These are phyloP conservation scores for Epichloe aotearoae DNA, from an alignment of 2,329 filamentous ascomycete species.

Conservation along the genomic window DNA sequence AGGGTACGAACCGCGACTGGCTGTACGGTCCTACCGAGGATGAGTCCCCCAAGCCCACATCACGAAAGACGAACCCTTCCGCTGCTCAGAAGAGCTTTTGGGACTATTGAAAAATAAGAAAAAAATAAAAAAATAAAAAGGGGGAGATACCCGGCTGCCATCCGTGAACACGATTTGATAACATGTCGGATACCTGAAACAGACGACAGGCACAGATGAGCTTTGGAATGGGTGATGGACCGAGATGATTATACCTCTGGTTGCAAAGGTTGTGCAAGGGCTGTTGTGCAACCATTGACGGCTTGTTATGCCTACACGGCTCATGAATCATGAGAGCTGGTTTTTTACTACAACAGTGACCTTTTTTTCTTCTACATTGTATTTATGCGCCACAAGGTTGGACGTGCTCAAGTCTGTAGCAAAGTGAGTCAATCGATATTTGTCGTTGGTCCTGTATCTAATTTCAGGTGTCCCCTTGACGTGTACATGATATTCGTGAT, in stretches of 20 bases:
- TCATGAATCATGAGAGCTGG: constrained; percentile 20
- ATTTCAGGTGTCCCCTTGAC: neutral
- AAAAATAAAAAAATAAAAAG: too few species aligned
- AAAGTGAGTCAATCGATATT: neutral
- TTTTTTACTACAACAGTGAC: constrained; percentile 6
- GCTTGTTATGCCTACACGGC: constrained; percentile 11
- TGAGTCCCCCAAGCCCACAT: constrained; percentile 19
- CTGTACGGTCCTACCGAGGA: constrained; percentile 40
- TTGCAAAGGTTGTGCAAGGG: constrained; percentile 2
- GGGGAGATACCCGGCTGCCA: neutral
- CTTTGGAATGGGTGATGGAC: neutral
- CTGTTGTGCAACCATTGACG: constrained; percentile 1
- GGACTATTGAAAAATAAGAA: constrained; percentile 27
- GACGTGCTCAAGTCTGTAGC: neutral
- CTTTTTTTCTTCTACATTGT: constrained; percentile 1
- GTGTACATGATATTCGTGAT: too few species aligned
- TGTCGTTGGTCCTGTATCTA: neutral
- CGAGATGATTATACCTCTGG: constrained; percentile 2
- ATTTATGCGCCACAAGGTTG: neutral
- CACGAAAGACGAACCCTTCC: constrained; percentile 21
- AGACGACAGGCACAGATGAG: neutral
- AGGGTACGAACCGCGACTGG: constrained; percentile 43
- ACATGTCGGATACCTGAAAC: neutral
- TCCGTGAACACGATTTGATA: neutral
- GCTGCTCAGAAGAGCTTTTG: constrained; percentile 25